Evolutionary conservation across 352 stramenopile species (phyloP).

Genomic region (Phytophthora tentaculata): DNA sequence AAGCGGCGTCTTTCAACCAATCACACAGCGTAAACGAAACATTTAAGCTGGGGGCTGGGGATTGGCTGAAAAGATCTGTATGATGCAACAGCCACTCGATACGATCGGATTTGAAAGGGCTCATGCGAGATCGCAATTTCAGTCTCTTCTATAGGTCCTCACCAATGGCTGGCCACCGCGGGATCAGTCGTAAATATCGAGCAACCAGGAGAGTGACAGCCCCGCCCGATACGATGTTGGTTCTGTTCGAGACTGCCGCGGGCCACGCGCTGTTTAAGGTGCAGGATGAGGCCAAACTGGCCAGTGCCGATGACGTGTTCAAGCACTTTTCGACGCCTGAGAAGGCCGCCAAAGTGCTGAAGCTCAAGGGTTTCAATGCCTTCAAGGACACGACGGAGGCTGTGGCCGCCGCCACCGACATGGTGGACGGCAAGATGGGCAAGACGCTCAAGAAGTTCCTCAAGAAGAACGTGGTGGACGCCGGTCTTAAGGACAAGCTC

Average conservation of each 20-base stretch:
- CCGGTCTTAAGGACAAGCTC: constrained; percentile 94
- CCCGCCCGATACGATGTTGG: constrained; percentile 88
- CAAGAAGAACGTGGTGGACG: constrained; percentile 98
- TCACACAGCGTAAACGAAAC: background rate
- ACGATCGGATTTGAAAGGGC: constrained; percentile 17
- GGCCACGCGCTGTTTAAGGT: constrained; percentile 99
- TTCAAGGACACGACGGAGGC: constrained; percentile 99
- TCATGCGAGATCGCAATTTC: background rate
- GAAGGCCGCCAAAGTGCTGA: constrained; percentile 92
- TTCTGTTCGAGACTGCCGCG: constrained; percentile 99
- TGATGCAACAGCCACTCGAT: constrained; percentile 46
- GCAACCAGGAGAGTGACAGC: constrained; percentile 11
- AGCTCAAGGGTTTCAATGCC: constrained; percentile 97
- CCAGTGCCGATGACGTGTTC: constrained; percentile 90
- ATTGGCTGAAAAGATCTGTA: constrained; percentile 36
- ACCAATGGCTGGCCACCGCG: constrained; percentile 23
- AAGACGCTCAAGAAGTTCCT: constrained; percentile 99
- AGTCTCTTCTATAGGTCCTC: constrained; percentile 1
- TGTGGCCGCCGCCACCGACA: constrained; percentile 95
- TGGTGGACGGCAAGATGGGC: constrained; percentile 98
- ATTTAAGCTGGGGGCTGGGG: too few relatives aligned
- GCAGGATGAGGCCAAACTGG: constrained; percentile 93
- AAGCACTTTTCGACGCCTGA: constrained; percentile 93
- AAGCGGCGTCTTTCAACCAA: background rate
- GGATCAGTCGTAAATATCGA: constrained; percentile 47